Evolutionary conservation across 768 basidiomycete genomes (phyloP), one percentile per base, ranked within the genome.

Genomic region (Mycena epipterygia): DNA sequence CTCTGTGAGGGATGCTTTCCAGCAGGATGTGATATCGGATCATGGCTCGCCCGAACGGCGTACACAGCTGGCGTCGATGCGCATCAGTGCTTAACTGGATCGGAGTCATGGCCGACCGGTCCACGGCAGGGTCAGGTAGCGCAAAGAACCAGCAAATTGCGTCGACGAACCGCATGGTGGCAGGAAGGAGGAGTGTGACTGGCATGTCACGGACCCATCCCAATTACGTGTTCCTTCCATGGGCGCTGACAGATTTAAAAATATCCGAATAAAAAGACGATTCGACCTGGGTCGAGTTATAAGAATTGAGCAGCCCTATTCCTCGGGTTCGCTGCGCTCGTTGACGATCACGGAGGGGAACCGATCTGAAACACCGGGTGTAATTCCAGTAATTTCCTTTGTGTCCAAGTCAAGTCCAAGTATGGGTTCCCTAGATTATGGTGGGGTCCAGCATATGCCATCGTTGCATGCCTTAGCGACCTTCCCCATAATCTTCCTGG

Each of bases 1-100:
- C n/a, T 49, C 42, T 62, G 29, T 12, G 12, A 14, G 21, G 60
- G 12, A 59, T 44, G 25, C 12, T 17, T 23, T 27, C 27, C 16
- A 8, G 60, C 2, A 62, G 16, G 30, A 12, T 2, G 5, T 23
- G 12, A 35, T 25, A 62, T 44, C 60, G 32, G 9, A 49, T n/a
- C 21, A 62, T 62, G 46, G n/a, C 33, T 62, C 60, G 60, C 60
- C 60, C 60, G 33, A 62, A 62, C 3, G 60, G 60, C 19, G 58
- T 59, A 39, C 60, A 48, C 60, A 49, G 32, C 46, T 27, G 0
- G 42, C 42, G 58, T 19, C 21, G 58, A n/a, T 9, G 29, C 32
- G 44, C 32, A 5, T 62, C 46, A 23, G 3, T 8, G 21, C n/a
- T n/a, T 37, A 51, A 30, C 60, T 51, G 29, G 6, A 12, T n/a